Conservation (phyloP, 495 filamentous ascomycete species). For the Lophiostoma macrostomum region DNA sequence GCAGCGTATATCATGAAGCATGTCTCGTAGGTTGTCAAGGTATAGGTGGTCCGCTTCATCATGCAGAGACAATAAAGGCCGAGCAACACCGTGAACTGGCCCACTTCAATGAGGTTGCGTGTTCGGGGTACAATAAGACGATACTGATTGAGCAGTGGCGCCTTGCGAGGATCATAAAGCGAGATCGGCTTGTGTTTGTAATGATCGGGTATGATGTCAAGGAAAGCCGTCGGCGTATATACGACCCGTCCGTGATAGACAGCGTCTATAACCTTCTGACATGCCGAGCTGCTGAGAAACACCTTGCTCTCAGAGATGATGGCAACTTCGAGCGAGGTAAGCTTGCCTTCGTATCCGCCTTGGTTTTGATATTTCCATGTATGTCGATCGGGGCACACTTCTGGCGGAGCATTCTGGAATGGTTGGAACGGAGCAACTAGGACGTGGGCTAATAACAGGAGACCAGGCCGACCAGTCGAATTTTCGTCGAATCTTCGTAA, state of each 20-base stretch:
- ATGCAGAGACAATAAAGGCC: slow-evolving; percentile 62
- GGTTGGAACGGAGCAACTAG: slow-evolving; percentile 70
- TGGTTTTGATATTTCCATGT: slow-evolving; percentile 48
- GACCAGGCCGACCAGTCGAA: slow-evolving; percentile 55
- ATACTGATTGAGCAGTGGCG: slow-evolving; percentile 70
- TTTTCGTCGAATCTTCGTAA: slow-evolving; percentile 67
- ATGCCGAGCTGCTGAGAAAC: slow-evolving; percentile 65
- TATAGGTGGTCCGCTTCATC: slow-evolving; percentile 51
- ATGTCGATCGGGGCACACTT: slow-evolving; percentile 48
- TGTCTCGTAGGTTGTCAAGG: slow-evolving; percentile 53
- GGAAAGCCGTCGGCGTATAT: slow-evolving; percentile 66
- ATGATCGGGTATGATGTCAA: slow-evolving; percentile 69
- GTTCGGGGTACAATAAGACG: slow-evolving; percentile 68
- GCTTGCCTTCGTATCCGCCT: slow-evolving; percentile 54
- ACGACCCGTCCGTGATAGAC: slow-evolving; percentile 65
- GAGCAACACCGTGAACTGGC: slow-evolving; percentile 63
- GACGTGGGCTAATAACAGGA: slow-evolving; percentile 67
- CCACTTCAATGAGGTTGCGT: slow-evolving; percentile 63
- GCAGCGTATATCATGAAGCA: slow-evolving; percentile 62
- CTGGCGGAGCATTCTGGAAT: slow-evolving; percentile 62
- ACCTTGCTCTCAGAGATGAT: slow-evolving; percentile 66
- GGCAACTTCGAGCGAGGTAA: slow-evolving; percentile 67
- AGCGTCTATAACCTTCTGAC: slow-evolving; percentile 66
- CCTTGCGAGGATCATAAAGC: slow-evolving; percentile 63
- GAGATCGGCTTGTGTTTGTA: slow-evolving; percentile 72